Evolutionary conservation across 768 basidiomycete genomes (phyloP).

Genomic region (Pisolithus marmoratus): DNA sequence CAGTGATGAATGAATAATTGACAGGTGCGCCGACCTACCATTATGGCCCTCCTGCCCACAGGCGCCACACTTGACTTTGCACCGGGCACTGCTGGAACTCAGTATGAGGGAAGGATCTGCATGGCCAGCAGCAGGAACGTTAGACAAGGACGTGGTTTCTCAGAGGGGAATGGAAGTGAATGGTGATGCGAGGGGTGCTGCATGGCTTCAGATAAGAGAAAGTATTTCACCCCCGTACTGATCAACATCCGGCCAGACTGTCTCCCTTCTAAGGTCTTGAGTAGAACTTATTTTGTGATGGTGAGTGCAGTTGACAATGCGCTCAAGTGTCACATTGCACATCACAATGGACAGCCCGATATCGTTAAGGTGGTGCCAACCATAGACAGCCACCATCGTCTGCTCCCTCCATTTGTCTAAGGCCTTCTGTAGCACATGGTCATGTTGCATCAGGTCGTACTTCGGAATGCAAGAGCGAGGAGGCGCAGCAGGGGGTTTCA

Average conservation of each 20-base stretch:
- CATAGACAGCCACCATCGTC: constrained; percentile 2
- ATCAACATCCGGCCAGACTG: constrained; percentile 9
- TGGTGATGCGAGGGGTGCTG: not conserved
- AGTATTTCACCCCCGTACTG: not conserved
- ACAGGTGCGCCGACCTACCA: not conserved
- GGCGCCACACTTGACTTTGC: not conserved
- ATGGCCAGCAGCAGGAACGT: not conserved
- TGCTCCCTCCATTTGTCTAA: constrained; percentile 12
- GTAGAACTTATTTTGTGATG: not conserved
- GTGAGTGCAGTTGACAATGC: constrained; percentile 23
- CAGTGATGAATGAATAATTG: not conserved
- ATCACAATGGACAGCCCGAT: constrained; percentile 13
- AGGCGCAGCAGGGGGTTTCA: constrained; percentile 25
- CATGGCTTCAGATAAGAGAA: not conserved
- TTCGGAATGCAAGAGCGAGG: constrained; percentile 27
- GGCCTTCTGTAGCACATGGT: not conserved
- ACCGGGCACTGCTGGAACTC: not conserved
- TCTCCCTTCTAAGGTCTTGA: constrained; percentile 19
- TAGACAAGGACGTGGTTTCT: not conserved
- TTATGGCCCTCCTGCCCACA: constrained; percentile 7
- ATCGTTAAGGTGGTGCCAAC: constrained; percentile 1
- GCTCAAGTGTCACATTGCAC: constrained; percentile 8
- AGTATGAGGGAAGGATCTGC: too few relatives aligned
- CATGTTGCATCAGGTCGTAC: not conserved
- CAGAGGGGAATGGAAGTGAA: not conserved